Conservation (phyloP, 2,329 filamentous ascomycete genomes). For the Cladosporium sp. region DNA sequence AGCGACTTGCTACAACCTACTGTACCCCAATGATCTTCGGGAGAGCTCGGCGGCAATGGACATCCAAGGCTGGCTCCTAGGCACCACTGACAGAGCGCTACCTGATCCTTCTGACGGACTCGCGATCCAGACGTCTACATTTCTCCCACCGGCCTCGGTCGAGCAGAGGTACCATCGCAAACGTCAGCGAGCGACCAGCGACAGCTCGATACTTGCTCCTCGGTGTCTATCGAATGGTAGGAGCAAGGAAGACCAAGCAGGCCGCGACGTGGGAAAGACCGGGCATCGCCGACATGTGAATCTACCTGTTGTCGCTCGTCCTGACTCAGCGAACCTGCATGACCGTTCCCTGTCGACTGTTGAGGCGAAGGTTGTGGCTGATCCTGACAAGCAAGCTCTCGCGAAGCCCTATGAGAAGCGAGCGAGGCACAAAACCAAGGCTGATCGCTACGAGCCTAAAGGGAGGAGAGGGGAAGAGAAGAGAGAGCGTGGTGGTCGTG, state of each 20-base stretch:
- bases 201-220: conserved; percentile 22
- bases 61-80: conserved; percentile 42
- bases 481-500: conserved; percentile 15
- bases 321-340: not conserved
- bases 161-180: conserved; percentile 24
- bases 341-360: not conserved
- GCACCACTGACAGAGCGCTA: conserved; percentile 34
- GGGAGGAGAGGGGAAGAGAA: conserved; percentile 28
- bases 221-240: not conserved
- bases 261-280: not conserved
- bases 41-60: conserved; percentile 34
- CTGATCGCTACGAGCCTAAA: conserved; percentile 42
- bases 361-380: not conserved
- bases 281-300: not conserved
- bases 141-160: not conserved
- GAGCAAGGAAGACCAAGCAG: not conserved
- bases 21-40: too few species aligned
- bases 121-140: not conserved
- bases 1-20: not conserved
- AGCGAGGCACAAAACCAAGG: conserved; percentile 44
- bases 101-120: conserved; percentile 15
- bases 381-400: not conserved
- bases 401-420: conserved; percentile 37
- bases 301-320: not conserved
- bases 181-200: conserved; percentile 30